phyloP scores from a whole-genome alignment of 139 green algal species.

The Tetraselmis chui region DNA sequence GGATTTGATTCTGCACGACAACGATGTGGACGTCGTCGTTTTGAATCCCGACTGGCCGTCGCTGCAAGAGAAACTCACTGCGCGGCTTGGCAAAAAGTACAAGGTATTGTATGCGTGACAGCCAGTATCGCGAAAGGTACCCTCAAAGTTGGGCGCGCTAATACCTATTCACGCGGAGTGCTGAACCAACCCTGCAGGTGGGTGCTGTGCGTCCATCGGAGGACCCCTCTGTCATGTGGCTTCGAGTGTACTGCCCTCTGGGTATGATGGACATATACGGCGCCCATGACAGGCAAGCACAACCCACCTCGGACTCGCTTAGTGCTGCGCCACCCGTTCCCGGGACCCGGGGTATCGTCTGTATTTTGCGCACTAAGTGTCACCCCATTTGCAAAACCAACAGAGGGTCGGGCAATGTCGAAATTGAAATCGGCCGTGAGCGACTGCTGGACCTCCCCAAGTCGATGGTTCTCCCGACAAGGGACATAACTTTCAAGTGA shows the following conservation, averaged over 20 bases:
- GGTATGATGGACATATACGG: slow-evolving; percentile 5
- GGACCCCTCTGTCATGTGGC: background rate
- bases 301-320: no score
- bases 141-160: no score
- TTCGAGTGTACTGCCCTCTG: background rate
- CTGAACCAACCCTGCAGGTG: no score
- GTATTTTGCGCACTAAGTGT: no score
- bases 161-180: no score
- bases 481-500: background rate
- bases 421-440: background rate
- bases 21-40: slow-evolving; percentile 42
- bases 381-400: no score
- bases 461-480: background rate
- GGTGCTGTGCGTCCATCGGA: background rate
- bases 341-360: no score
- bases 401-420: background rate
- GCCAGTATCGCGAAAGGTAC: no score
- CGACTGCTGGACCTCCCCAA: background rate
- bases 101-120: no score
- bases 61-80: slow-evolving; percentile 18
- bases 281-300: background rate
- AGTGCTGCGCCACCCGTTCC: no score
- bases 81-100: slow-evolving; percentile 20
- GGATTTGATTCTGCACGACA: slow-evolving; percentile 47
- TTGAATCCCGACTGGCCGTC: slow-evolving; percentile 34